phyloP scores from a whole-genome alignment of 208 protist species.

The Vickermania spadyakhi region DNA sequence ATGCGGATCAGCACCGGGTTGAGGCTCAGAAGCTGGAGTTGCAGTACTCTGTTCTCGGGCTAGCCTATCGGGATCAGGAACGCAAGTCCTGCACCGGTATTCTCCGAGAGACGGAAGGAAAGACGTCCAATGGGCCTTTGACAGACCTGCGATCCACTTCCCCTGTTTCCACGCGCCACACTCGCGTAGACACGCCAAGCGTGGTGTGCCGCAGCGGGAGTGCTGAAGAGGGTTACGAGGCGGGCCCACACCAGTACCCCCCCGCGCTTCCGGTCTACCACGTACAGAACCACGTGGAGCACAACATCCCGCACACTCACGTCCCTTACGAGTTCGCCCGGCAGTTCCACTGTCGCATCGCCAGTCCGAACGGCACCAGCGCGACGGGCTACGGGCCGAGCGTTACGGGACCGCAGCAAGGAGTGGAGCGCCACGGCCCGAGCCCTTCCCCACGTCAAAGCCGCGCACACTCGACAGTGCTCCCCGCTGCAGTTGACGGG shows the following conservation, averaged over 20 bases:
- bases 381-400: background rate
- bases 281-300: background rate
- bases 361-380: background rate
- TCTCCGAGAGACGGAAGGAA: background rate
- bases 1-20: constrained; percentile 10
- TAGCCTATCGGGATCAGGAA: constrained; percentile 12
- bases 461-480: background rate
- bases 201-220: background rate
- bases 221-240: background rate
- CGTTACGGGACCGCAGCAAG: too few species aligned
- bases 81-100: constrained; percentile 9
- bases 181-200: background rate
- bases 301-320: constrained; percentile 9
- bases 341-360: background rate
- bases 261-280: background rate
- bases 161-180: background rate
- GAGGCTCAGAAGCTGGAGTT: constrained; percentile 7
- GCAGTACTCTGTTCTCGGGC: constrained; percentile 10
- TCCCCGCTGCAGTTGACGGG: background rate
- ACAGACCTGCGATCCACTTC: background rate
- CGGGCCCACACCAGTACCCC: background rate
- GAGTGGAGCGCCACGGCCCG: background rate
- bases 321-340: constrained; percentile 7
- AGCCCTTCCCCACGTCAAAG: background rate
- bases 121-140: background rate